These are phyloP conservation scores for Russula virescens DNA, from an alignment of 768 basidiomycete genomes.

Conservation along the genomic window DNA sequence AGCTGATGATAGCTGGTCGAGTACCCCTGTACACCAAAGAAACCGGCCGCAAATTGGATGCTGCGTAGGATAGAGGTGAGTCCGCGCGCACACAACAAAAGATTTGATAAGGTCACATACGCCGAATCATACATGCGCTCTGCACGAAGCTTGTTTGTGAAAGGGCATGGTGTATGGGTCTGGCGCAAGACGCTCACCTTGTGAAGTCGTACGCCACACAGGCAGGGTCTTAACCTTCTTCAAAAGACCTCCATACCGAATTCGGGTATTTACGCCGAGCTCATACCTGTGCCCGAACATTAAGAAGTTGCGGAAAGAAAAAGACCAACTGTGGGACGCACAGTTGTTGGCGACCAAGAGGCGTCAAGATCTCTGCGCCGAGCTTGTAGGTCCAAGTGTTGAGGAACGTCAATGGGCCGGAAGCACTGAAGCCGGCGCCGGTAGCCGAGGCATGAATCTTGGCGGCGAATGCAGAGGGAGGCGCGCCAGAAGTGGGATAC, in stretches of 20 bases:
- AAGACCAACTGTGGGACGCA: conserved; percentile 8
- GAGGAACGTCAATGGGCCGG: no score
- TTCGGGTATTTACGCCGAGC: conserved; percentile 40
- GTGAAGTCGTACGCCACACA: conserved; percentile 45
- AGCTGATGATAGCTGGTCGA: conserved; percentile 40
- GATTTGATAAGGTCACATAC: conserved; percentile 20
- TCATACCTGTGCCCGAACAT: conserved; percentile 30
- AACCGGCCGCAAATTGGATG: conserved; percentile 48
- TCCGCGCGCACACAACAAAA: neutral
- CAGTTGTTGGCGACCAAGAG: conserved; percentile 42
- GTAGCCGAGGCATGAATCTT: no score
- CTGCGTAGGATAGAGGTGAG: conserved; percentile 20
- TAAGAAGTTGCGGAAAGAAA: neutral
- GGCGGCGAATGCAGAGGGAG: no score
- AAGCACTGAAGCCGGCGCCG: no score
- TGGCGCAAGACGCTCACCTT: conserved; percentile 29
- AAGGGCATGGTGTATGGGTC: neutral
- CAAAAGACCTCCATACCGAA: conserved; percentile 44
- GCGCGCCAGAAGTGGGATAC: no score
- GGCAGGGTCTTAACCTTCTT: conserved; percentile 39
- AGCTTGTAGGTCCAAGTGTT: no score
- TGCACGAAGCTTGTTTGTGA: neutral
- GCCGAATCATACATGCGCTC: conserved; percentile 35
- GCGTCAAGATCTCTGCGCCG: conserved; percentile 43
- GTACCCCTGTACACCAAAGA: conserved; percentile 41